Evolutionary conservation across 163 green algal genomes (phyloP), one percentile per base, ranked within the genome.

Genomic region (Scenedesmus sp.): DNA sequence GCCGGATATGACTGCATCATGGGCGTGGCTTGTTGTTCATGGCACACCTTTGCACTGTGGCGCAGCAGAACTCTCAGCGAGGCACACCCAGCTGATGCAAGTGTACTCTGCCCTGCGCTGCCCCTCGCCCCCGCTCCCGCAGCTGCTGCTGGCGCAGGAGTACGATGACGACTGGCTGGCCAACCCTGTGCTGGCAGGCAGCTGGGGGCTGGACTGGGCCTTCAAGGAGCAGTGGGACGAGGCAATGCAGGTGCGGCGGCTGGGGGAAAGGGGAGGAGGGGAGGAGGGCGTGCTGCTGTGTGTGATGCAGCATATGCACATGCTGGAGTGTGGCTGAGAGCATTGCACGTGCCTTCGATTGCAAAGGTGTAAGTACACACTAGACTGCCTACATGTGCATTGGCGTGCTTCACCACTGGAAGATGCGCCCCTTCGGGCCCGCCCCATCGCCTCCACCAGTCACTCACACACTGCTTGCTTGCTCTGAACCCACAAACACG

Each of bases 81-180:
- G 34, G 34, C 12, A 73, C 62, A 23, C 67, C 90, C 79, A 34
- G 84, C 34, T 12, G 82, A 94, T 52, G 66, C 88, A 2, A 89
- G 94, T 52, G 15, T 23, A 55, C 16, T 0, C 9, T 74, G 56
- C 56, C 23, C 55, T 73, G 26, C 0, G 6, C 9, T 88, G 57
- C 56, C 5, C 8, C 13, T 46, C 52, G 23, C 59, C 8, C 34
- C 26, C 84, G 86, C 23, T 7, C 64, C 10, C 83, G 85, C 93
- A 94, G 90, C 94, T 91, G 91, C 82, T 91, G 86, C 54, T 96
- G 93, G 93, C 93, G 79, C 62, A 76, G 7, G 62, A 94, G 16
- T 96, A 97, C 85, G 87, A 84, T 15, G 88, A 96, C 83, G 97
- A 98, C 93, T 98, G 97, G 94, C 26, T 87, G 62, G 96, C 98